Evolutionary conservation across 2,329 filamentous ascomycete species (phyloP), one percentile per base, ranked within the genome.

Genomic region (Fusarium sp.): DNA sequence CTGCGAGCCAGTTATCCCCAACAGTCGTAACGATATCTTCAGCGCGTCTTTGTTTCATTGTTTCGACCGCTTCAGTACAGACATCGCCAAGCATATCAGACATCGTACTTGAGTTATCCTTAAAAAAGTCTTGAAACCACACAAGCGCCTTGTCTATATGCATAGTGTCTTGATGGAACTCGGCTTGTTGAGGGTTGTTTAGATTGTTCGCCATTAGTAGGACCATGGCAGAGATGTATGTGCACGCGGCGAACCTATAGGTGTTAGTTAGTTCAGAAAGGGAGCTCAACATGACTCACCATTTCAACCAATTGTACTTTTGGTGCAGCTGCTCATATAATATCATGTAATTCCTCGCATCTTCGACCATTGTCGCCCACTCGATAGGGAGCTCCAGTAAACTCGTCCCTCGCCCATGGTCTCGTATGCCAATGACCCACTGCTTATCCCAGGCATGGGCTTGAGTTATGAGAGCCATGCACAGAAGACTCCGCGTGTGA

Each of bases 181-280:
- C 41, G 0, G 6, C 13, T 8, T 57, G 43, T 8, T 30, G 16
- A 2, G 34, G 13, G 5, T 63, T 24, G 11, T 38, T 25, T 3
- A 64, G 9, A 6, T 64, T 64, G 2, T 63, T 64, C 0, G 49
- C 58, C 8, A 38, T 63, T 1, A 64, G 29, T 0, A 63, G 8
- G 5, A 63, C 58, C 49, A 63, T 63, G 3, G 58, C 15, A 4
- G 48, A 63, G 0, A 46, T 64, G 6, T 63, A 63, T 16, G 61
- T 63, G 24, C 58, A 64, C 5, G 43, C 38, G 2, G 59, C 29
- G 9, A 63, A 34, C 61, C 58, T 63, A 9, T 3, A 2, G 0
- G 1, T 24, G 20, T 64, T 8, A 64, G 11, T 5, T 8, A 5
- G 4, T 4, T 10, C 12, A 5, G 1, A 1, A 7, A 8, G 4